Conservation (phyloP, 768 basidiomycete genomes). For the Agrocybe pediades region DNA sequence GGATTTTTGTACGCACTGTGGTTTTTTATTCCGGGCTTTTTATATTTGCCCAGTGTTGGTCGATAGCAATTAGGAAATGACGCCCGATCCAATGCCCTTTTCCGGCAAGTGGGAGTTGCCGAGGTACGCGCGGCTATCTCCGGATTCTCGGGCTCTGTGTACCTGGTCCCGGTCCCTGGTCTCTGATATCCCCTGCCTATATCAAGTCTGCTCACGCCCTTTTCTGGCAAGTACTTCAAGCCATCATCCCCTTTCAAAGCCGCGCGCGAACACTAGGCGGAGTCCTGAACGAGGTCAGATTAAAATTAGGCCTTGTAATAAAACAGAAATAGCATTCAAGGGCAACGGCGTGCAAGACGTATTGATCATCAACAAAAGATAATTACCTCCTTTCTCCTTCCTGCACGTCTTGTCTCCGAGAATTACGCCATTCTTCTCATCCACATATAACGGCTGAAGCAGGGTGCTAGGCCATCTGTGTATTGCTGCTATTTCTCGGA, state of each 20-base stretch:
- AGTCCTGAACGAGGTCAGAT: background rate
- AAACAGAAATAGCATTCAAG: background rate
- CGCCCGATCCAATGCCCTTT: slow-evolving; percentile 21
- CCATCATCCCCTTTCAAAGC: slow-evolving; percentile 1
- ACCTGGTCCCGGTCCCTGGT: slow-evolving; percentile 6
- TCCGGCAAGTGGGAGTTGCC: slow-evolving; percentile 13
- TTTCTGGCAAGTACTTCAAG: background rate
- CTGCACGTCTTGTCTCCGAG: background rate
- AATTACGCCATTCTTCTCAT: background rate
- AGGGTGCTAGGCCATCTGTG: background rate
- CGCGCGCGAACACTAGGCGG: background rate
- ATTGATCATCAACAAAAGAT: background rate
- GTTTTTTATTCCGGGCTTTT: slow-evolving; percentile 33
- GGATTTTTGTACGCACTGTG: slow-evolving; percentile 18
- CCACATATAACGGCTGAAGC: background rate
- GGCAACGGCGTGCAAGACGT: background rate
- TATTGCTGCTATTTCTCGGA: background rate
- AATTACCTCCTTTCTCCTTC: background rate
- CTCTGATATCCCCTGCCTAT: slow-evolving; percentile 22
- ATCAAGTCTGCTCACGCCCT: slow-evolving; percentile 2
- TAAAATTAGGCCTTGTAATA: background rate
- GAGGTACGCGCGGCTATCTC: slow-evolving; percentile 21
- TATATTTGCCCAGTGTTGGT: slow-evolving; percentile 30
- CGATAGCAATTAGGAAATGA: slow-evolving; percentile 21
- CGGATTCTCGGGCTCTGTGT: slow-evolving; percentile 23